These are phyloP conservation scores for Metrosideros polymorpha DNA, from an alignment of 441 rosid species.

Conservation along the genomic window DNA sequence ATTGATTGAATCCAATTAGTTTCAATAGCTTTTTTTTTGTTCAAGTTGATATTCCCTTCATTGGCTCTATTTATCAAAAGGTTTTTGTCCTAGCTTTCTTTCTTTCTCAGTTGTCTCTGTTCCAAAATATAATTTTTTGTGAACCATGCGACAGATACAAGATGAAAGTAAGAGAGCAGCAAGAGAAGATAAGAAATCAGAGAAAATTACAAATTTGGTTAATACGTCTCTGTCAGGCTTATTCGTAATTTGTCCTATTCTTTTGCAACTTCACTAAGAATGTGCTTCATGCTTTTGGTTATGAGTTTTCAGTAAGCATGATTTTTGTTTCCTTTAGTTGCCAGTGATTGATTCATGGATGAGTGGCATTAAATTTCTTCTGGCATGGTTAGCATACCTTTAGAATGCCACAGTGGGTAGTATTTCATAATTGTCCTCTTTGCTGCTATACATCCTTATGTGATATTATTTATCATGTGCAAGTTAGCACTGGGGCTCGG, in stretches of 20 bases:
- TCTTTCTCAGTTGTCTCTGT: neutral
- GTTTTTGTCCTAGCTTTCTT: neutral
- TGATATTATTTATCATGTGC: constrained; percentile 1
- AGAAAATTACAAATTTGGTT: constrained; percentile 58
- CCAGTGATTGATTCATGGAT: neutral
- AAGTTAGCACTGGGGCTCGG: constrained; percentile 95
- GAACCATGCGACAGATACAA: constrained; percentile 51
- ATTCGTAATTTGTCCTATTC: neutral
- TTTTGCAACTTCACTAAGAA: neutral
- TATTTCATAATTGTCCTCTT: neutral
- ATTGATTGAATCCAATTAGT: neutral
- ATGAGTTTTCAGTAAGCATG: neutral
- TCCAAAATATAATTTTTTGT: neutral
- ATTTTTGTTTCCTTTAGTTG: neutral
- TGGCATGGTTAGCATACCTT: neutral
- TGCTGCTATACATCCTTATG: neutral
- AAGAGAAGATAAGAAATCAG: constrained; percentile 60
- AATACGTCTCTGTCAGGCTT: neutral
- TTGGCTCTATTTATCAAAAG: neutral
- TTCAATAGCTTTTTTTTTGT: neutral
- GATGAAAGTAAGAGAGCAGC: constrained; percentile 89
- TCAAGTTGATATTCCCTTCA: neutral
- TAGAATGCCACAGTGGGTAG: neutral
- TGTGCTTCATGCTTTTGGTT: neutral
- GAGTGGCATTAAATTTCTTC: neutral